These are phyloP conservation scores for Candida gorgasii DNA, from an alignment of 805 yeast genomes.

Conservation along the genomic window DNA sequence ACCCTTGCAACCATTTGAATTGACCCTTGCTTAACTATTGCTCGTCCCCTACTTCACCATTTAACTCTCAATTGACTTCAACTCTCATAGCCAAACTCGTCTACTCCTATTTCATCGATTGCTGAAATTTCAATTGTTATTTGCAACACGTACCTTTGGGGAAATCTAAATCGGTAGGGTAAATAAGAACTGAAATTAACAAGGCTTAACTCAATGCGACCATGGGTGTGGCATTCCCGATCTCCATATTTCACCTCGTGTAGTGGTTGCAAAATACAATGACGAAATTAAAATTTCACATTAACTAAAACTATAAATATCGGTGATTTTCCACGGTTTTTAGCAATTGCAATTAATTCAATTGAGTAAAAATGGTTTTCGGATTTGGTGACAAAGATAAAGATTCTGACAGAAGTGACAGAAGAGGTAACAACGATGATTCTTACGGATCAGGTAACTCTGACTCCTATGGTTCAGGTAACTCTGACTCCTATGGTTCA, in stretches of 20 bases:
- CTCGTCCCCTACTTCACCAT: not conserved
- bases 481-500: constrained; percentile 22
- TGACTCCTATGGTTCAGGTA: constrained; percentile 18
- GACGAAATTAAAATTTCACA: not conserved
- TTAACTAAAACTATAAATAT: constrained; percentile 3
- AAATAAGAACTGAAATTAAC: not conserved
- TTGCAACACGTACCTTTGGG: not conserved
- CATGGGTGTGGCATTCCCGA: constrained; percentile 3
- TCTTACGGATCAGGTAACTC: constrained; percentile 23
- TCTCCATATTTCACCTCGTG: constrained; percentile 7
- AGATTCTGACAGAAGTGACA: not conserved
- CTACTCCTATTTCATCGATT: constrained; percentile 5
- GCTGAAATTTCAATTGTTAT: constrained; percentile 8
- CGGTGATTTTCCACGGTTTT: not conserved
- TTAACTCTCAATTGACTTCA: no score
- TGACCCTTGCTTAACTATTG: no score
- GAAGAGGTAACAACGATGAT: constrained; percentile 6
- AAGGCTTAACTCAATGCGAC: not conserved
- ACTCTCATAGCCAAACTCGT: no score
- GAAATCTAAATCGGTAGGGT: not conserved
- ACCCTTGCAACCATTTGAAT: no score
- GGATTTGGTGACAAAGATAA: constrained; percentile 31
- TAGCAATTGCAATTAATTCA: not conserved
- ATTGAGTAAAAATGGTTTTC: constrained; percentile 31
- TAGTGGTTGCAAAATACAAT: constrained; percentile 3